Percentiles rank a stretch among this genome's conserved stretches.
Evolutionary conservation across 2,329 filamentous ascomycete species (phyloP).

Genomic region (Knufia fluminis): DNA sequence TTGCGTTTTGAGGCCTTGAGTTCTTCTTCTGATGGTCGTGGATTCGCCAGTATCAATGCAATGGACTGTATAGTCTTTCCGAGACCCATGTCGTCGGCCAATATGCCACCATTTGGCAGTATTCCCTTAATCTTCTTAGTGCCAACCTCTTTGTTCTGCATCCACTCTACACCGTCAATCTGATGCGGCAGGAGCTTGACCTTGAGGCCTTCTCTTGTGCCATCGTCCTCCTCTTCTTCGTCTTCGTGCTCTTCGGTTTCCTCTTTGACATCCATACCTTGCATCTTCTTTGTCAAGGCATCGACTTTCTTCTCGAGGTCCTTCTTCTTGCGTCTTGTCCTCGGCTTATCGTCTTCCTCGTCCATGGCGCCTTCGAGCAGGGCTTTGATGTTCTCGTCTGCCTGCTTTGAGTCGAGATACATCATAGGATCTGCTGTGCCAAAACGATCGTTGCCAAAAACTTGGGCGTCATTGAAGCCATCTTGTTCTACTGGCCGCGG

Average conservation of each 20-base stretch:
- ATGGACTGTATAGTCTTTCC: slow-evolving; percentile 96
- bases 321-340: slow-evolving; percentile 32
- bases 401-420: slow-evolving; percentile 40
- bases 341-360: slow-evolving; percentile 37
- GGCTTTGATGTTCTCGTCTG: slow-evolving; percentile 45
- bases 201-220: slow-evolving; percentile 66
- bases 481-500: slow-evolving; percentile 25
- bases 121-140: slow-evolving; percentile 67
- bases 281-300: slow-evolving; percentile 35
- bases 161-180: slow-evolving; percentile 88
- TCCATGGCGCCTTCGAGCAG: slow-evolving; percentile 43
- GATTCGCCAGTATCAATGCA: slow-evolving; percentile 74
- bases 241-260: slow-evolving; percentile 24
- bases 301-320: slow-evolving; percentile 31
- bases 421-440: slow-evolving; percentile 46
- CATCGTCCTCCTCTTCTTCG: slow-evolving; percentile 44
- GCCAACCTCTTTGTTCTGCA: slow-evolving; percentile 84
- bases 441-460: slow-evolving; percentile 40
- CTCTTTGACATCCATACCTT: slow-evolving; percentile 33
- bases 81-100: slow-evolving; percentile 91
- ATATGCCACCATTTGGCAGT: slow-evolving; percentile 82
- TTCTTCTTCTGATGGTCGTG: slow-evolving; percentile 50
- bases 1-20: slow-evolving; percentile 47
- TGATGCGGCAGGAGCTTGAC: slow-evolving; percentile 90
- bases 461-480: slow-evolving; percentile 38